A percentile compares a stretch with the other conserved stretches of the same genome.
Conservation (phyloP, 345 rosid genomes). For the Combretum micranthum region DNA sequence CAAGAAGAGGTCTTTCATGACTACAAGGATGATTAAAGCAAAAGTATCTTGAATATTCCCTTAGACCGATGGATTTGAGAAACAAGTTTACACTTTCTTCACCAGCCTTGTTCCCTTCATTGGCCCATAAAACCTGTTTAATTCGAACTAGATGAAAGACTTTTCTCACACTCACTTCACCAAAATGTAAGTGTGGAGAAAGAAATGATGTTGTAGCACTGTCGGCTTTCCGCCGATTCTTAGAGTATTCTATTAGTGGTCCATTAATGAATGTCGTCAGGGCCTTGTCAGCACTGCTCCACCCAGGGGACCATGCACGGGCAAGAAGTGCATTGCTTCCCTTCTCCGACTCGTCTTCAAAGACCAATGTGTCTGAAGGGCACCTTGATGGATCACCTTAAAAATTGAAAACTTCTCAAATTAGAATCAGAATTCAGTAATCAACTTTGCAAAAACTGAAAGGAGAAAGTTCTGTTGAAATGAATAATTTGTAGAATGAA, state of each 20-base stretch:
- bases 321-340: conserved; percentile 97
- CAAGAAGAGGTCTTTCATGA: conserved; percentile 90
- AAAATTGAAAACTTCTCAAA: conserved; percentile 10
- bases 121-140: conserved; percentile 90
- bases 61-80: conserved; percentile 89
- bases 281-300: conserved; percentile 91
- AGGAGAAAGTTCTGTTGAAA: not conserved
- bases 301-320: conserved; percentile 97
- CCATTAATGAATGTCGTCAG: conserved; percentile 82
- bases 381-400: conserved; percentile 72
- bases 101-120: conserved; percentile 90
- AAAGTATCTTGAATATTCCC: conserved; percentile 90
- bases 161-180: conserved; percentile 94
- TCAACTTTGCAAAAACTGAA: not conserved
- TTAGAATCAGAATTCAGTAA: not conserved
- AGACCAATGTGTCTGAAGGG: conserved; percentile 52
- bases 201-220: conserved; percentile 95
- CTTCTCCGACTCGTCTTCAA: conserved; percentile 85
- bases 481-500: no score
- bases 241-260: conserved; percentile 74
- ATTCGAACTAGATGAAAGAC: conserved; percentile 87
- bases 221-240: conserved; percentile 86
- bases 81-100: conserved; percentile 90
- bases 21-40: conserved; percentile 94
- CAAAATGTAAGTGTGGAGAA: conserved; percentile 98